Evolutionary conservation across 805 yeast genomes (phyloP).

Genomic region (Candida silvatica): DNA sequence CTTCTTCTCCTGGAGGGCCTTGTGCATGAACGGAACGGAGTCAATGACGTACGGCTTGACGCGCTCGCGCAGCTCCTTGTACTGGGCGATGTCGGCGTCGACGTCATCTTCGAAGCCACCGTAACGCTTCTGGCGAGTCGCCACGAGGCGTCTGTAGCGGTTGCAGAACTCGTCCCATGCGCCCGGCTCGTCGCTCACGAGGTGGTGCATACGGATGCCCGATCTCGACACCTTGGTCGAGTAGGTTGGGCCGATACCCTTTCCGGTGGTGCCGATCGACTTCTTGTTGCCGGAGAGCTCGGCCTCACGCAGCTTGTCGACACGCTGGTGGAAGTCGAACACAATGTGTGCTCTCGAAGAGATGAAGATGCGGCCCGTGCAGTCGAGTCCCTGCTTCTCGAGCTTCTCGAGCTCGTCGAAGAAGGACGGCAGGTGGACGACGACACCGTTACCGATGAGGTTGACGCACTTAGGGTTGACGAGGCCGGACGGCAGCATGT

Average conservation of each 20-base stretch:
- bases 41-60: conserved; percentile 91
- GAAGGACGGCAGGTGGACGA: conserved; percentile 88
- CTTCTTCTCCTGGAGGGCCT: conserved; percentile 68
- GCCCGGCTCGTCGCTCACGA: conserved; percentile 79
- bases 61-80: conserved; percentile 63
- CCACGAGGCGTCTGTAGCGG: conserved; percentile 67
- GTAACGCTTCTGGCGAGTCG: conserved; percentile 79
- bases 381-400: conserved; percentile 72
- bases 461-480: conserved; percentile 89
- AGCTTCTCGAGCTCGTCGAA: conserved; percentile 78
- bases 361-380: conserved; percentile 70
- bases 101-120: conserved; percentile 87
- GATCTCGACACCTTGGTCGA: conserved; percentile 96
- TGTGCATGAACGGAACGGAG: conserved; percentile 76
- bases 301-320: conserved; percentile 90
- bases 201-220: conserved; percentile 94
- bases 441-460: conserved; percentile 93
- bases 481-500: conserved; percentile 97
- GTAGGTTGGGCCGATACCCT: conserved; percentile 98
- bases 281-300: conserved; percentile 77
- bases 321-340: conserved; percentile 96
- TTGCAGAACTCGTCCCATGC: conserved; percentile 89
- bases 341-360: conserved; percentile 95
- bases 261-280: conserved; percentile 95
- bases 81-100: conserved; percentile 71